Evolutionary conservation across 2,329 filamentous ascomycete genomes (phyloP), one percentile per base, ranked within the genome.

Genomic region (Microcera coccophila): DNA sequence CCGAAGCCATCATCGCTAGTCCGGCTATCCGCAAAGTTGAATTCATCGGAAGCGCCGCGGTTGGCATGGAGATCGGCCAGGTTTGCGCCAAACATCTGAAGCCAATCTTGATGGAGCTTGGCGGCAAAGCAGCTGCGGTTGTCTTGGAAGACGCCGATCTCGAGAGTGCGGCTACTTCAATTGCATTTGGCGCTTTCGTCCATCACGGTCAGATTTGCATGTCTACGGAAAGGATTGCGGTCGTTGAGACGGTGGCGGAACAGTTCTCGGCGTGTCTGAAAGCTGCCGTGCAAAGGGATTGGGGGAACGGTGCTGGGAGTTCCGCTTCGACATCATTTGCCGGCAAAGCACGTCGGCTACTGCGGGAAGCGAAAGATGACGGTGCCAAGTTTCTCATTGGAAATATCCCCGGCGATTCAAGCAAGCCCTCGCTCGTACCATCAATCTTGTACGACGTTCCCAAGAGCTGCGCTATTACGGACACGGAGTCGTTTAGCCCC

Each of bases 401-500:
- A 32, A 57, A 65, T 29, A 36, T 47, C n/a, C 48, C 60, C 10
- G 2, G 82, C 84, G 3, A 67, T 85, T 42, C 75, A 88, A 39
- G 68, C 29, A n/a, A 7, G n/a, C 29, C 15, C 29, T 10, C 11
- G 5, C 15, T 32, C 8, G 7, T 10, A 15, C 29, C 29, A 10
- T 10, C 29, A 7, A 32, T 32, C 7, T 8, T 32, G 90, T 1
- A 77, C 78, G 12, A 76, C 74, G 42, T 78, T 88, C 5, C 51
- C 44, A n/a, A 36, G 39, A 1, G 48, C 57, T 1, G 89, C 89
- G 84, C 85, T 40, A 63, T 90, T 14, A 89, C 81, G 62, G 67
- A 75, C 55, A 81, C 76, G 2, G 87, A 90, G 64, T 82, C 77
- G 2, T 90, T 90, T 51, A 85, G 84, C 0, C 86, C 87, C 0